A percentile compares a stretch with the other conserved stretches of the same genome.
These are phyloP conservation scores for Telopea speciosissima DNA, from an alignment of 177 flowering plant species.

Conservation along the genomic window DNA sequence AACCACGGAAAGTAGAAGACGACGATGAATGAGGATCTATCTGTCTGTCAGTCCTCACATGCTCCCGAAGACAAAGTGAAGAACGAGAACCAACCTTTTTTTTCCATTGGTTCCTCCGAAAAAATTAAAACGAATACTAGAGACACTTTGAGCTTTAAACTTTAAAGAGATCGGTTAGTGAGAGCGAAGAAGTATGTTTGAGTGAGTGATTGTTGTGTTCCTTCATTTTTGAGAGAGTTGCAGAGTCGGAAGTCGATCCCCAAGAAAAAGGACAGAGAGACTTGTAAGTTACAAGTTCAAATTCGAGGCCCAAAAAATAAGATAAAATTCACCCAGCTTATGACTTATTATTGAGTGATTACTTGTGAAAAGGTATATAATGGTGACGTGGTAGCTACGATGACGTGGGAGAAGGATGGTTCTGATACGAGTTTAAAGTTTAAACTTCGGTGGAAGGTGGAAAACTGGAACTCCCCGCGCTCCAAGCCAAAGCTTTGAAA, in stretches of 20 bases:
- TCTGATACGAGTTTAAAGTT: neutral
- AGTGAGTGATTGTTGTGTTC: neutral
- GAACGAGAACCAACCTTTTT: conserved; percentile 9
- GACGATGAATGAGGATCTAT: conserved; percentile 27
- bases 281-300: neutral
- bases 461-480: neutral
- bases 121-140: no score
- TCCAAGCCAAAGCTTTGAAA: neutral
- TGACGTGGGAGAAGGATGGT: neutral
- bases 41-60: conserved; percentile 79
- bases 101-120: neutral
- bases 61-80: conserved; percentile 33
- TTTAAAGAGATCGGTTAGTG: no score
- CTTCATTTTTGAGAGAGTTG: neutral
- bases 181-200: no score
- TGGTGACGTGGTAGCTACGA: neutral
- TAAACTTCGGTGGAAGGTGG: neutral
- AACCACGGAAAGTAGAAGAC: conserved; percentile 4
- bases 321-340: neutral
- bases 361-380: neutral
- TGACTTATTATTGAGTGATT: no score
- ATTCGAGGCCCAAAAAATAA: neutral
- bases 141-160: no score
- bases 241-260: neutral
- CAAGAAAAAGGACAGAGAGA: neutral